A percentile compares a stretch with the other conserved stretches of the same genome.
Evolutionary conservation across 177 flowering plant genomes (phyloP).

Genomic region (Vitis hybrid): DNA sequence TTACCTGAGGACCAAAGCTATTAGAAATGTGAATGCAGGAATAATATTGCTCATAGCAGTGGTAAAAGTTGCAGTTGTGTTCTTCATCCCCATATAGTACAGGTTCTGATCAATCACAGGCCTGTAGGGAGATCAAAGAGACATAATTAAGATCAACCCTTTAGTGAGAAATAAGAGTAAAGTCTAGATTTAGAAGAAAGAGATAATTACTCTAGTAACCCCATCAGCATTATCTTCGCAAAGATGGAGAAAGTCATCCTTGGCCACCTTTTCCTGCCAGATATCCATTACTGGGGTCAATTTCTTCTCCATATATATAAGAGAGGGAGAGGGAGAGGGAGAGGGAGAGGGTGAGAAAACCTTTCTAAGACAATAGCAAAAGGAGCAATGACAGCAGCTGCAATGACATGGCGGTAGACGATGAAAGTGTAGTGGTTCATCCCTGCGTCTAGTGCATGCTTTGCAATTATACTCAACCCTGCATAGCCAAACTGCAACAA

Average conservation of each 20-base stretch:
- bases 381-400: constrained; percentile 32
- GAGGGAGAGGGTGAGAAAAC: constrained; percentile 21
- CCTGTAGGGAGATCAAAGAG: constrained; percentile 21
- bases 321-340: not conserved
- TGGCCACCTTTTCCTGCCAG: constrained; percentile 17
- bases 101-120: constrained; percentile 59
- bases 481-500: constrained; percentile 37
- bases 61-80: constrained; percentile 52
- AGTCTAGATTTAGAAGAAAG: not conserved
- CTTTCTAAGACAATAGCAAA: constrained; percentile 41
- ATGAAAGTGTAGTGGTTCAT: constrained; percentile 32
- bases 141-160: not conserved
- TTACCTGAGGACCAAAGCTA: constrained; percentile 54
- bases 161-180: not conserved
- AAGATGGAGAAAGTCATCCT: constrained; percentile 29
- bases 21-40: constrained; percentile 52
- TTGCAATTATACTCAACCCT: constrained; percentile 25
- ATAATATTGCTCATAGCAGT: constrained; percentile 50
- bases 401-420: constrained; percentile 34
- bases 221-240: constrained; percentile 17
- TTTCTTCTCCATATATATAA: too few relatives aligned
- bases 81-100: constrained; percentile 54
- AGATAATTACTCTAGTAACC: constrained; percentile 23
- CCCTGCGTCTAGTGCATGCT: constrained; percentile 37
- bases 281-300: too few relatives aligned